Conservation (phyloP, 1,284 basidiomycete genomes). For the Cryptococcus wingfieldii region DNA sequence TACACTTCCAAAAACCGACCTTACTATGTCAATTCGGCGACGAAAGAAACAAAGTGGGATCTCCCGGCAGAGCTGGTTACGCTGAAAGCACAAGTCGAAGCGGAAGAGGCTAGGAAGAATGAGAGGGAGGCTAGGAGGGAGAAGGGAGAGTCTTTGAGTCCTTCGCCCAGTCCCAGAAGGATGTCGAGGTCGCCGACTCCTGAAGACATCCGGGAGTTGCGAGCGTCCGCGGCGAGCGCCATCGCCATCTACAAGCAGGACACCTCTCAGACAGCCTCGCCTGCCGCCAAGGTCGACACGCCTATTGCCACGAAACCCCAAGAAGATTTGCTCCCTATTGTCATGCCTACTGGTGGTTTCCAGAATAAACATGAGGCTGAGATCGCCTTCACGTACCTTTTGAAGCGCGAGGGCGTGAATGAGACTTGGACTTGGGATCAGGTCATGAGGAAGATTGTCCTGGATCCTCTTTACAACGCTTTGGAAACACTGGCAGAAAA, state of each 20-base stretch:
- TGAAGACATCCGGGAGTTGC: slow-evolving; percentile 15
- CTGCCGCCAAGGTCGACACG: slow-evolving; percentile 2
- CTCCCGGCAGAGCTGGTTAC: slow-evolving; percentile 82
- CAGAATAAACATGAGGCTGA: slow-evolving; percentile 81
- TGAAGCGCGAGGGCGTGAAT: slow-evolving; percentile 83
- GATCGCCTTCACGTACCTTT: slow-evolving; percentile 83
- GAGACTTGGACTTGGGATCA: slow-evolving; percentile 96
- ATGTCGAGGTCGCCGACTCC: slow-evolving; percentile 20
- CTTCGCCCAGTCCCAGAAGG: slow-evolving; percentile 17
- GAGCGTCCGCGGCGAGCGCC: slow-evolving; percentile 16
- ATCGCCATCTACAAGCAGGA: slow-evolving; percentile 11
- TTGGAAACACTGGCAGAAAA: slow-evolving; percentile 90
- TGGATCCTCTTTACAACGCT: slow-evolving; percentile 94
- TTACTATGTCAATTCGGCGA: slow-evolving; percentile 76
- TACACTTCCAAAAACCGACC: slow-evolving; percentile 82
- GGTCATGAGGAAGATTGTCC: slow-evolving; percentile 95
- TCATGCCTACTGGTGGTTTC: slow-evolving; percentile 84
- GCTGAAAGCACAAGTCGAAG: slow-evolving; percentile 75
- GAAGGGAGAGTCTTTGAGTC: background rate
- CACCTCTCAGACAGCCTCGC: slow-evolving; percentile 5
- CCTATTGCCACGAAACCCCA: background rate
- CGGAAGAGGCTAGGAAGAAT: slow-evolving; percentile 54
- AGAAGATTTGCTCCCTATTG: slow-evolving; percentile 27
- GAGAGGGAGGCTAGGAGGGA: background rate
- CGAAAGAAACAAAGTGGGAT: slow-evolving; percentile 65